These are phyloP conservation scores for Eragrostis nindensis DNA, from an alignment of 176 grass and related monocot genomes.

Conservation along the genomic window DNA sequence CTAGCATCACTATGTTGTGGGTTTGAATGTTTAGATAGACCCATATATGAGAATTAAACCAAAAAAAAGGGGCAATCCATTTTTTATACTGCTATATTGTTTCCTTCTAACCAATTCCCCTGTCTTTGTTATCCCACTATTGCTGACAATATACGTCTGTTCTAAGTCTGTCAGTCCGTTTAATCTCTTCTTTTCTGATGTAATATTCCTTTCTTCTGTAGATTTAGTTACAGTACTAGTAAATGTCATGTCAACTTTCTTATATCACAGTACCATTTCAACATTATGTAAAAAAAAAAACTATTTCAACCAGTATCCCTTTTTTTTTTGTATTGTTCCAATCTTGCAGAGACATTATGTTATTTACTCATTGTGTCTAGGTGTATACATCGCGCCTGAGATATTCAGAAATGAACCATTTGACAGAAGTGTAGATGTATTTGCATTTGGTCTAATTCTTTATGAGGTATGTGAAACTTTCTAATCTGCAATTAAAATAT, in stretches of 20 bases:
- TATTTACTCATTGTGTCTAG: slow-evolving; percentile 45
- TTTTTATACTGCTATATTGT: background rate
- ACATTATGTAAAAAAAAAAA: too few relatives aligned
- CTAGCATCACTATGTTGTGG: background rate
- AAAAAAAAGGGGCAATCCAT: background rate
- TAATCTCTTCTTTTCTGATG: background rate
- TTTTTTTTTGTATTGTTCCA: background rate
- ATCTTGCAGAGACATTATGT: slow-evolving; percentile 4
- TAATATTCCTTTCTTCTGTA: background rate
- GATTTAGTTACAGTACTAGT: background rate
- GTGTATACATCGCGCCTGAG: slow-evolving; percentile 79
- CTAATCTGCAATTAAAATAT: slow-evolving; percentile 11
- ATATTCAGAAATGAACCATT: slow-evolving; percentile 85
- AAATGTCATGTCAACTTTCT: background rate
- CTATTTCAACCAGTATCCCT: slow-evolving; percentile 2
- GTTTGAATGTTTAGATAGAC: background rate
- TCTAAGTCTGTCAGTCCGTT: background rate
- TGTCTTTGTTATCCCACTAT: slow-evolving; percentile 18
- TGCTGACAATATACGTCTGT: background rate
- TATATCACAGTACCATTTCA: background rate
- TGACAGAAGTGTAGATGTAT: slow-evolving; percentile 83
- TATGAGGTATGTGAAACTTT: slow-evolving; percentile 67
- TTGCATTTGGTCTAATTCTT: slow-evolving; percentile 92
- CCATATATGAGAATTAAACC: background rate
- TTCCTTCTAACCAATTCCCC: background rate